Evolutionary conservation across 2,329 filamentous ascomycete genomes (phyloP), one percentile per base, ranked within the genome.

Genomic region (Ophioceras dolichostomum): DNA sequence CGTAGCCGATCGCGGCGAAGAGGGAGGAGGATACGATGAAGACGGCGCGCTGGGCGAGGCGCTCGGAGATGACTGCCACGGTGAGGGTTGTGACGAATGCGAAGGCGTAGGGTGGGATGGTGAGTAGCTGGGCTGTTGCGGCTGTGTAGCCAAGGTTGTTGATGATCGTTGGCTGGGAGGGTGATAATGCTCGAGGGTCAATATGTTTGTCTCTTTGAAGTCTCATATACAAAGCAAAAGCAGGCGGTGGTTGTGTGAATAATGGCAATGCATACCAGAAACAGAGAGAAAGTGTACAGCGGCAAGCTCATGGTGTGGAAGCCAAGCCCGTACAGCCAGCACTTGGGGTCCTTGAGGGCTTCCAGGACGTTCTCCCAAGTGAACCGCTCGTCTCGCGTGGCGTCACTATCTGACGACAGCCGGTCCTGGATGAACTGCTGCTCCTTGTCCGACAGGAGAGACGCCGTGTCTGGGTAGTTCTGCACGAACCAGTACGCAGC

Each of bases 271-370:
- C 62, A 39, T 48, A 71, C 57, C 56, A 74, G 40, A 39, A 75
- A 76, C 3, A 75, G 53, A 0, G 76, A 65, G 5, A 72, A 55
- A 0, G 70, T 73, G 41, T 75, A 76, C 0, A 74, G 56, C 0
- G 70, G 70, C 10, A 87, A 55, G 39, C 74, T 80, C 65, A 85
- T 76, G 5, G 79, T 83, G 51, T 86, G 80, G 47, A 83, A 85
- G 0, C 68, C 72, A 0, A 83, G 52, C 0, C 79, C 77, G 45
- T 87, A 87, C 0, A 87, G 63, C 76, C 76, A 84, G 48, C 77
- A 77, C 49, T 79, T 84, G 2, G 73, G 70, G 46, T 88, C 79
- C 12, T 65, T 71, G 29, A 84, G 53, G 0, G 82, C 81, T 14
- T 71, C 62, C 18, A 55, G 39, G 0, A 87, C 82, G 16, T 77